These are phyloP conservation scores for Linnemannia elongata DNA, from an alignment of 192 early-diverging fungal genomes.

Conservation along the genomic window DNA sequence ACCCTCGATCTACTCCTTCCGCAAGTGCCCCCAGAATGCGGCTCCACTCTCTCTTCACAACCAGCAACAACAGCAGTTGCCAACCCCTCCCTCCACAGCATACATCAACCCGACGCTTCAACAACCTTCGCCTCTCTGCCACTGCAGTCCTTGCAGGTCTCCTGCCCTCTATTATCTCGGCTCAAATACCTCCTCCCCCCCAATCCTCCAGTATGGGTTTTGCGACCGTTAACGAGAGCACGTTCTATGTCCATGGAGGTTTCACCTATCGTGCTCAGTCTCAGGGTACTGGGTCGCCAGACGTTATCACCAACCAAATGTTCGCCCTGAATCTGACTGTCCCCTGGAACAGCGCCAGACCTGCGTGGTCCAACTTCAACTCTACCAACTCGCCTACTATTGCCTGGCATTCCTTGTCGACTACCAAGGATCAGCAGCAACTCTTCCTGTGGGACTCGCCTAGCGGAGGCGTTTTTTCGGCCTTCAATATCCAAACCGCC, in stretches of 20 bases:
- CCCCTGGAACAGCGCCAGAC: neutral
- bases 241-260: neutral
- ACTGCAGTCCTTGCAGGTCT: neutral
- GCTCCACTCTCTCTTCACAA: neutral
- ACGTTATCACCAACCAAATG: neutral
- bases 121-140: neutral
- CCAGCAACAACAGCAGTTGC: neutral
- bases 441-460: neutral
- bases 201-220: neutral
- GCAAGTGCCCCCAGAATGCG: neutral
- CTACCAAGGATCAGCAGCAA: neutral
- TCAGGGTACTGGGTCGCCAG: no score
- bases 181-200: neutral
- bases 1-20: neutral
- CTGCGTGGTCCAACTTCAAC: neutral
- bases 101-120: neutral
- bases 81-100: neutral
- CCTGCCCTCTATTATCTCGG: conserved; percentile 3
- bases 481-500: neutral
- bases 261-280: no score
- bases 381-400: neutral
- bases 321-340: neutral
- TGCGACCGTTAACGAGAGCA: neutral
- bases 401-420: neutral
- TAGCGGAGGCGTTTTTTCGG: neutral